phyloP scores from a whole-genome alignment of 2,329 filamentous ascomycete species.

The Leptodontidium sp. region DNA sequence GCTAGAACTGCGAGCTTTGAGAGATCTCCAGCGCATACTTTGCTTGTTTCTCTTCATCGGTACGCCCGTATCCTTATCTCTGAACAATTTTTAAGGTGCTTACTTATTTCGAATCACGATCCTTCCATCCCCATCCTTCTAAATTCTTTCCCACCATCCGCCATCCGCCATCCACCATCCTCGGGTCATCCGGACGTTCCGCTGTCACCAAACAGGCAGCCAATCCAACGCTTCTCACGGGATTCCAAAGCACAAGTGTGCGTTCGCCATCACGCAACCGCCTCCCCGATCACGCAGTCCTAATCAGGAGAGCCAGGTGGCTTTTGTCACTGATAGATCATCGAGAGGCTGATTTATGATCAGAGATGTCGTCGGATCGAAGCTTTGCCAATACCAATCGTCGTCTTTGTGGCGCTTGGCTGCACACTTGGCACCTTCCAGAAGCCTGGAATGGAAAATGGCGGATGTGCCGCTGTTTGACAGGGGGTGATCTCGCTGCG shows the following conservation, averaged over 20 bases:
- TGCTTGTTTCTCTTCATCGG: slow-evolving; percentile 8
- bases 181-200: background rate
- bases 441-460: background rate
- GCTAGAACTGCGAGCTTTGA: background rate
- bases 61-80: slow-evolving; percentile 9
- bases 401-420: background rate
- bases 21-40: too few species aligned
- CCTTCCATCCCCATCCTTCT: background rate
- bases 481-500: background rate
- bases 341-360: background rate
- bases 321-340: background rate
- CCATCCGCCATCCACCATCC: background rate
- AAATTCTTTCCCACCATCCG: background rate
- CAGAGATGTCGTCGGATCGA: background rate
- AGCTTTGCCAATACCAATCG: slow-evolving; percentile 20
- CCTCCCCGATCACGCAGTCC: background rate
- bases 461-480: background rate
- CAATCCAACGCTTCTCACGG: background rate
- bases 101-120: background rate
- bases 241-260: background rate
- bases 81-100: slow-evolving; percentile 1
- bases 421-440: slow-evolving; percentile 3
- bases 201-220: background rate
- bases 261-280: background rate
- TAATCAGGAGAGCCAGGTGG: background rate